A percentile compares a stretch with the other conserved stretches of the same genome.
These are phyloP conservation scores for Xylaria telfairii DNA, from an alignment of 495 filamentous ascomycete genomes.

Conservation along the genomic window DNA sequence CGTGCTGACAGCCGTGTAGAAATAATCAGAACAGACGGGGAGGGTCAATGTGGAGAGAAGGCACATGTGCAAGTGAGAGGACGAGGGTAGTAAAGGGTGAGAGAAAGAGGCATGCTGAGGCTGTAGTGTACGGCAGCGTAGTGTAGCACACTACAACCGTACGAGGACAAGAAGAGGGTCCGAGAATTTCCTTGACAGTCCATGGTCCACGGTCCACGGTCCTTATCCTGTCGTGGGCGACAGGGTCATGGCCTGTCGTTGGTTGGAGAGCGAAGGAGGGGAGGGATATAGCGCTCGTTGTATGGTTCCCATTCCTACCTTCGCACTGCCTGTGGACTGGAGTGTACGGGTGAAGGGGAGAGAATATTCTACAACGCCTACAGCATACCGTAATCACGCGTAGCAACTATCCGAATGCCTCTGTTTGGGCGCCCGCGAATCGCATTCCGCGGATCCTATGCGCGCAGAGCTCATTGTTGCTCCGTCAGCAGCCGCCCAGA, in stretches of 20 bases:
- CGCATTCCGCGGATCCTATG: constrained; percentile 15
- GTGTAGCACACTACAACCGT: constrained; percentile 6
- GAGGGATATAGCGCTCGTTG: constrained; percentile 21
- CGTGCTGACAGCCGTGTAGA: constrained; percentile 26
- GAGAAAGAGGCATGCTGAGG: constrained; percentile 20
- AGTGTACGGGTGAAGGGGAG: constrained; percentile 8
- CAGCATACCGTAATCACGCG: constrained; percentile 10
- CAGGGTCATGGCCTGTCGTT: constrained; percentile 23
- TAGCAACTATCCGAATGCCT: constrained; percentile 10
- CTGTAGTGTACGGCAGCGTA: constrained; percentile 11
- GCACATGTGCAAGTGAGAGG: constrained; percentile 17
- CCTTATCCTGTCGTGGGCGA: constrained; percentile 20
- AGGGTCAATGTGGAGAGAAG: constrained; percentile 14
- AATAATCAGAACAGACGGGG: constrained; percentile 5
- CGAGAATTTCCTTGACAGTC: constrained; percentile 17
- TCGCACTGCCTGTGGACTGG: background rate
- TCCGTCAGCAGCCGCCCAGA: constrained; percentile 23
- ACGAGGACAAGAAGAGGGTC: constrained; percentile 24
- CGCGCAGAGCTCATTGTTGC: background rate
- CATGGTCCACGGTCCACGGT: constrained; percentile 10
- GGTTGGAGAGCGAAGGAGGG: constrained; percentile 25
- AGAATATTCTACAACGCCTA: constrained; percentile 14
- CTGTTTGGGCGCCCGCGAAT: constrained; percentile 14
- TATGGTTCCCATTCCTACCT: constrained; percentile 22
- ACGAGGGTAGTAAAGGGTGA: constrained; percentile 8